Conservation (phyloP, 345 rosid genomes). For the Brassica cretica region DNA sequence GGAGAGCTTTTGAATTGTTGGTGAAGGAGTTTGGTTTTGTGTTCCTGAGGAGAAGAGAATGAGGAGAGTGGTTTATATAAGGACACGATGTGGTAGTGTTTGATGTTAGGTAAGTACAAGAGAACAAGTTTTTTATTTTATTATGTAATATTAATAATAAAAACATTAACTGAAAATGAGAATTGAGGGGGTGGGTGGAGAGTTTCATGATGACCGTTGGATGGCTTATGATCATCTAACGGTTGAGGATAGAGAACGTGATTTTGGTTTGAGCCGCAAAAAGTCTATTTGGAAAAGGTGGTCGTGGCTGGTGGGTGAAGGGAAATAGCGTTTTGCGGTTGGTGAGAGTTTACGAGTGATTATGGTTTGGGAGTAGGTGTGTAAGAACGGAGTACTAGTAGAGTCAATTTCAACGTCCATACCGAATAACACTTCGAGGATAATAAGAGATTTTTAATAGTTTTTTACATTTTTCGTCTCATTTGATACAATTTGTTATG, state of each 20-base stretch:
- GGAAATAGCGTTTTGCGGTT: constrained; percentile 2
- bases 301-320: constrained; percentile 31
- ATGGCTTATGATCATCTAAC: constrained; percentile 16
- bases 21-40: not conserved
- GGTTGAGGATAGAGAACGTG: constrained; percentile 28
- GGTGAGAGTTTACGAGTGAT: not conserved
- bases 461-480: not conserved
- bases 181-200: constrained; percentile 39
- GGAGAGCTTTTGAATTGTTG: constrained; percentile 19
- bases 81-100: constrained; percentile 15
- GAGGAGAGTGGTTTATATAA: constrained; percentile 28
- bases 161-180: not conserved
- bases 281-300: constrained; percentile 3
- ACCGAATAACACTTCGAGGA: not conserved
- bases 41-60: constrained; percentile 25
- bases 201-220: constrained; percentile 33
- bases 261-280: constrained; percentile 30
- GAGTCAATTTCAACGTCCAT: constrained; percentile 21
- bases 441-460: not conserved
- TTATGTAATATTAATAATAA: not conserved
- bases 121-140: not conserved
- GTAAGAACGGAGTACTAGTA: not conserved
- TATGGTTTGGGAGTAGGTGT: constrained; percentile 21
- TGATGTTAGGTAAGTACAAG: not conserved
- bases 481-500: not conserved